phyloP scores from a whole-genome alignment of 345 rosid species.

The Bruguiera gymnorhiza region DNA sequence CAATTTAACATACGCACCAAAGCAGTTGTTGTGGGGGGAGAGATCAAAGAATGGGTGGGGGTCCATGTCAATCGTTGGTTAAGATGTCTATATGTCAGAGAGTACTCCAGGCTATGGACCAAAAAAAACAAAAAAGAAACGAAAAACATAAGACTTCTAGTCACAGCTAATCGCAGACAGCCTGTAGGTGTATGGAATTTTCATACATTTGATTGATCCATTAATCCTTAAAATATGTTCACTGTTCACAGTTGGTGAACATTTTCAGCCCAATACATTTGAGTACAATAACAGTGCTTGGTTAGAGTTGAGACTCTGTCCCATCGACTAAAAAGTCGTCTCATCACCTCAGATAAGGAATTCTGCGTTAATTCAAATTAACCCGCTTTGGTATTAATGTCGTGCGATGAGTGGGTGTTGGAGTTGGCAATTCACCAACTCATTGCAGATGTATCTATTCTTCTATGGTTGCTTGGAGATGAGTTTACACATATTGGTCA shows the following conservation, averaged over 20 bases:
- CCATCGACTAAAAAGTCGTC: too few relatives aligned
- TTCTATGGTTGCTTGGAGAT: too few relatives aligned
- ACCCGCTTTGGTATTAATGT: too few relatives aligned
- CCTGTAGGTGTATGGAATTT: constrained; percentile 6
- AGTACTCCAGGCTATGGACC: too few relatives aligned
- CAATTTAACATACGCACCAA: neutral
- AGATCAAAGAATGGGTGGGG: neutral
- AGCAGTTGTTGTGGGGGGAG: constrained; percentile 12
- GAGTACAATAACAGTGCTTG: too few relatives aligned
- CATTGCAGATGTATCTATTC: too few relatives aligned
- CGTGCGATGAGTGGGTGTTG: neutral
- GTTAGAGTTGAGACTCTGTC: too few relatives aligned
- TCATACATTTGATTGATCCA: neutral
- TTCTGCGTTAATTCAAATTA: too few relatives aligned
- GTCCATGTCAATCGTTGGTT: constrained; percentile 8
- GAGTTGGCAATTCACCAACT: neutral
- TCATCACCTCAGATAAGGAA: too few relatives aligned
- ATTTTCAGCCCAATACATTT: too few relatives aligned
- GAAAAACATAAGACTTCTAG: neutral
- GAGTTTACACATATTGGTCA: neutral
- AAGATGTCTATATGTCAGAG: constrained; percentile 2
- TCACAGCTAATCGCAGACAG: neutral
- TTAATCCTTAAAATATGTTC: neutral
- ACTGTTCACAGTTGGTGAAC: too few relatives aligned
- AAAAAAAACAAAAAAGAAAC: too few relatives aligned